These are phyloP conservation scores for Beauveria sp. DNA, from an alignment of 2,329 filamentous ascomycete genomes.

Conservation along the genomic window DNA sequence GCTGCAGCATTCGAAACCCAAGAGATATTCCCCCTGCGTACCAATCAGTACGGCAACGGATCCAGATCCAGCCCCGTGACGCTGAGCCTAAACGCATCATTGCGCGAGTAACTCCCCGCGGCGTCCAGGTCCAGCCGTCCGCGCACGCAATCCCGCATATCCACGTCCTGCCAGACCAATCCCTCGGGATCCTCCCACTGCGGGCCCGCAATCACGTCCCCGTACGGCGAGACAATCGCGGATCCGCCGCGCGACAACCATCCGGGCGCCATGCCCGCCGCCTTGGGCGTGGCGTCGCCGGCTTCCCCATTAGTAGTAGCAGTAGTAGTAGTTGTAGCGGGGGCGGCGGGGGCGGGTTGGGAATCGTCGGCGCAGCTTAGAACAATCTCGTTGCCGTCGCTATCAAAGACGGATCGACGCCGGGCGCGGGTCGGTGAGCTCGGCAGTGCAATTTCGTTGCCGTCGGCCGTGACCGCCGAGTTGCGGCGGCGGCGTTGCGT, in stretches of 20 bases:
- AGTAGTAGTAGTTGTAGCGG: neutral
- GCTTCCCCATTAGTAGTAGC: neutral
- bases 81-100: conserved; percentile 54
- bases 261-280: conserved; percentile 13
- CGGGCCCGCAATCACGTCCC: conserved; percentile 71
- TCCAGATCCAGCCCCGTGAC: conserved; percentile 51
- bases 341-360: neutral
- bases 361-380: conserved; percentile 25
- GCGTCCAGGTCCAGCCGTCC: conserved; percentile 78
- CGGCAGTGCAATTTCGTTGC: conserved; percentile 37
- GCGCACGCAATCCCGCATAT: conserved; percentile 80
- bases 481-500: conserved; percentile 20
- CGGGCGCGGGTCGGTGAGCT: conserved; percentile 16
- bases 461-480: conserved; percentile 39
- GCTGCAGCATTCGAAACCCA: neutral
- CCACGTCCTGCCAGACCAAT: conserved; percentile 64
- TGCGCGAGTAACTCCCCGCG: conserved; percentile 76
- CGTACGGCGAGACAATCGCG: conserved; percentile 70
- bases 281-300: conserved; percentile 14
- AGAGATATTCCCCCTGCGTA: neutral
- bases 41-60: conserved; percentile 45
- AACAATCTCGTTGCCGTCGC: conserved; percentile 49
- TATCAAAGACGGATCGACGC: conserved; percentile 39
- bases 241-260: conserved; percentile 68
- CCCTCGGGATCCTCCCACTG: conserved; percentile 72